Percentiles rank a stretch among this genome's conserved stretches.
Conservation (phyloP, 768 basidiomycete species). For the Zangia roseola region DNA sequence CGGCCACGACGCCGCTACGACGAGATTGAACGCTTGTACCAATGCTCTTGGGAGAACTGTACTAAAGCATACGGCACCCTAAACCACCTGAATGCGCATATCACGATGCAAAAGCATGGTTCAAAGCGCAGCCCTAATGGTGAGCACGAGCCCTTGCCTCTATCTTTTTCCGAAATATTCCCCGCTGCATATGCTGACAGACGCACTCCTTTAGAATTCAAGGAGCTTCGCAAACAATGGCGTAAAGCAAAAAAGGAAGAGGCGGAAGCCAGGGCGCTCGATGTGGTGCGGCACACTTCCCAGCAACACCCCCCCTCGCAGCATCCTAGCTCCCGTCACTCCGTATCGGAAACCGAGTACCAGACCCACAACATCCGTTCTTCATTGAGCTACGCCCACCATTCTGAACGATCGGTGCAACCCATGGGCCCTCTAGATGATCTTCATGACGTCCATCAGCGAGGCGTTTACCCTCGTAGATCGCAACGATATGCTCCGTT, state of each 20-base stretch:
- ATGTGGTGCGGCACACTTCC: constrained; percentile 14
- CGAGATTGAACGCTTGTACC: constrained; percentile 93
- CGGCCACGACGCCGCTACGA: constrained; percentile 85
- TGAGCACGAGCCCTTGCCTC: constrained; percentile 38
- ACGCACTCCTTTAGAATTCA: constrained; percentile 70
- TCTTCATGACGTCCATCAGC: constrained; percentile 20
- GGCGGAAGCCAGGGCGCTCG: constrained; percentile 27
- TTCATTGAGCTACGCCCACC: constrained; percentile 26
- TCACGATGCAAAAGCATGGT: constrained; percentile 98
- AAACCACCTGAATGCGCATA: constrained; percentile 97
- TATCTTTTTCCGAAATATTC: not conserved
- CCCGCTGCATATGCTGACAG: constrained; percentile 7
- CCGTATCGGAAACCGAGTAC: constrained; percentile 28
- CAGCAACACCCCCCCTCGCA: constrained; percentile 19
- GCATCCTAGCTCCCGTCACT: constrained; percentile 22
- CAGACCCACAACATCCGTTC: constrained; percentile 18
- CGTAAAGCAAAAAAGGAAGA: constrained; percentile 88
- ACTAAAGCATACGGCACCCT: constrained; percentile 90
- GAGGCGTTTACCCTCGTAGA: constrained; percentile 22
- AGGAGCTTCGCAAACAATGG: constrained; percentile 96
- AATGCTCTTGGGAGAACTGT: constrained; percentile 77
- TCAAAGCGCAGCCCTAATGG: constrained; percentile 85
- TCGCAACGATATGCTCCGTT: constrained; percentile 28
- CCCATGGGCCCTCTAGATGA: constrained; percentile 15
- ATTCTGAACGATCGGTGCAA: constrained; percentile 19